A percentile compares a stretch with the other conserved stretches of the same genome.
These are phyloP conservation scores for Mallotus japonicus DNA, from an alignment of 441 rosid genomes.

Conservation along the genomic window DNA sequence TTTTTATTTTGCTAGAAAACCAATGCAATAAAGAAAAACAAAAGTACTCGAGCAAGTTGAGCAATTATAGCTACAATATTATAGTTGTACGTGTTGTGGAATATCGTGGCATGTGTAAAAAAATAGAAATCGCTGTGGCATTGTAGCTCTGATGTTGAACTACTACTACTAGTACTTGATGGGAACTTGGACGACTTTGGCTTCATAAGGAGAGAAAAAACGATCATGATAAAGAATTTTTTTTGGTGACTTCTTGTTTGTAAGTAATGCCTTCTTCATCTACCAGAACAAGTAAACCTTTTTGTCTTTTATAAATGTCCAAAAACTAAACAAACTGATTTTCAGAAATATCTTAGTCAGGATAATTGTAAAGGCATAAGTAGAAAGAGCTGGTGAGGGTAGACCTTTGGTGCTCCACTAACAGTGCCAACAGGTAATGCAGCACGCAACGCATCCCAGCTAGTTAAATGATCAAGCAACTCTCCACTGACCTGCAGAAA, in stretches of 20 bases:
- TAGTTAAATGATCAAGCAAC: conserved; percentile 60
- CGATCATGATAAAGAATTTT: not conserved
- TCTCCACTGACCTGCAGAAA: conserved; percentile 70
- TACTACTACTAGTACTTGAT: too few relatives aligned
- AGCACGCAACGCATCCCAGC: conserved; percentile 93
- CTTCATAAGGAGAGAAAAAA: not conserved
- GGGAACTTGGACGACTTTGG: too few relatives aligned
- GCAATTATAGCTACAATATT: too few relatives aligned
- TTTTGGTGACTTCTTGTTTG: not conserved
- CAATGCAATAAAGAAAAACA: too few relatives aligned
- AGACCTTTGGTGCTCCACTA: conserved; percentile 94
- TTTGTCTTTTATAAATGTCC: not conserved
- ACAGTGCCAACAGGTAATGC: conserved; percentile 95
- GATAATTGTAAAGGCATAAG: not conserved
- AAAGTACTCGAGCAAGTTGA: too few relatives aligned
- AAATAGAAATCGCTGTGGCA: too few relatives aligned
- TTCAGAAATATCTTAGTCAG: not conserved
- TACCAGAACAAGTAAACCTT: not conserved
- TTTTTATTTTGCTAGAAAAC: too few relatives aligned
- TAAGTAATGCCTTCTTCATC: not conserved
- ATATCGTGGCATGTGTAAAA: not conserved
- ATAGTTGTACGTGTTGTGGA: not conserved
- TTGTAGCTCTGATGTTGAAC: too few relatives aligned
- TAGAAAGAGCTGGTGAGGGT: not conserved
- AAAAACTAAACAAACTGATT: not conserved